A percentile compares a stretch with the other conserved stretches of the same genome.
Conservation (phyloP, 139 green algal genomes). For the Tetradesmus lagerheimii region DNA sequence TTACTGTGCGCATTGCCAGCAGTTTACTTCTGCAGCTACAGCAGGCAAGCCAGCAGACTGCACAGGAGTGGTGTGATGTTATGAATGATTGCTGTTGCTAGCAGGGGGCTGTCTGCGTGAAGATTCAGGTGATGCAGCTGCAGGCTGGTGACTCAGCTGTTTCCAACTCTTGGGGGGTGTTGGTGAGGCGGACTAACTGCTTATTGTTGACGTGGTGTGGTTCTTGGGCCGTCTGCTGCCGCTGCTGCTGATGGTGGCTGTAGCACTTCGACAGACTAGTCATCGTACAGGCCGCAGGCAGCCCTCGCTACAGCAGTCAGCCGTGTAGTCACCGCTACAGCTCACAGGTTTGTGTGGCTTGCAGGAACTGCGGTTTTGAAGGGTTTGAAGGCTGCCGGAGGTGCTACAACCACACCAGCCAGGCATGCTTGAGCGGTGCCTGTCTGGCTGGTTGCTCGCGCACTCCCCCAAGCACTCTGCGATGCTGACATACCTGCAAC, state of each 20-base stretch:
- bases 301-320: neutral
- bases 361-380: neutral
- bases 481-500: neutral
- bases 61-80: no score
- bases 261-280: neutral
- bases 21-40: no score
- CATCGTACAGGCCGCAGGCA: neutral
- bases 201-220: neutral
- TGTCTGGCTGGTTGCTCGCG: neutral
- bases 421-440: neutral
- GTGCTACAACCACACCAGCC: neutral
- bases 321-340: neutral
- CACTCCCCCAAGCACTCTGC: neutral
- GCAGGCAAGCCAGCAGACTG: neutral
- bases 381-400: neutral
- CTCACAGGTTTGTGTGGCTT: neutral
- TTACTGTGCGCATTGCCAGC: no score
- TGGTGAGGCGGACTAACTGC: neutral
- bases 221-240: neutral
- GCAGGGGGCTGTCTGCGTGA: neutral
- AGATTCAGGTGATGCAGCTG: neutral
- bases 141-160: neutral
- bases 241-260: neutral
- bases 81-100: neutral
- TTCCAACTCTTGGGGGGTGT: no score